Conservation (phyloP, 2,329 filamentous ascomycete species). For the Cladosporium austrohemisphaericum region DNA sequence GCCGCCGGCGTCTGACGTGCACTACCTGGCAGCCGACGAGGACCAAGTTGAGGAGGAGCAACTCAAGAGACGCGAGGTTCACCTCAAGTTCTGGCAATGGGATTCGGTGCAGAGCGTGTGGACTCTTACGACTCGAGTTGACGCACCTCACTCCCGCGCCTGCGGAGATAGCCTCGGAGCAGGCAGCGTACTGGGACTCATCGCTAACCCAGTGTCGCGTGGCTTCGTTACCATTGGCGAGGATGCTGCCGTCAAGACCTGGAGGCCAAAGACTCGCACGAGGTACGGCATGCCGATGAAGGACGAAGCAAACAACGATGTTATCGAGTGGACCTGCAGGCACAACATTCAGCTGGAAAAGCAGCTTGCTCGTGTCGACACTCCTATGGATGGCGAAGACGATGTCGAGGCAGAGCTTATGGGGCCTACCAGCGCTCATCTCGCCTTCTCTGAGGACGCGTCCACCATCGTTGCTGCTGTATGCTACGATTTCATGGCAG, state of each 20-base stretch:
- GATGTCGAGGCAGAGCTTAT: constrained; percentile 35
- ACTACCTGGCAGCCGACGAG: constrained; percentile 49
- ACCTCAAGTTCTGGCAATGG: constrained; percentile 87
- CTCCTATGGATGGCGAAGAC: constrained; percentile 32
- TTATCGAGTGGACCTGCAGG: constrained; percentile 68
- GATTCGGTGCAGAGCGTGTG: constrained; percentile 54
- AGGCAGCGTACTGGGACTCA: constrained; percentile 66
- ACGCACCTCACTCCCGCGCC: constrained; percentile 65
- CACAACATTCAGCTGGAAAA: constrained; percentile 48
- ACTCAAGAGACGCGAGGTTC: constrained; percentile 62
- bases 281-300: constrained; percentile 65
- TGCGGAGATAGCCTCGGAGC: constrained; percentile 30
- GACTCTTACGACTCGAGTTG: constrained; percentile 76
- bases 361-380: constrained; percentile 24
- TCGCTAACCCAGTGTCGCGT: constrained; percentile 62
- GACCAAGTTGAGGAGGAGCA: constrained; percentile 39
- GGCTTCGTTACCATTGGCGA: constrained; percentile 83
- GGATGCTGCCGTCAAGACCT: constrained; percentile 73
- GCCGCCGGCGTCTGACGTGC: constrained; percentile 66
- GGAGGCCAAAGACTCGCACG: constrained; percentile 69
- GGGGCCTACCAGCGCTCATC: constrained; percentile 50
- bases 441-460: constrained; percentile 80
- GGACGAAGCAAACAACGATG: constrained; percentile 37
- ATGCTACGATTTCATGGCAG: constrained; percentile 28
- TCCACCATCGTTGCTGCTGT: constrained; percentile 63